phyloP scores from a whole-genome alignment of 768 basidiomycete species.

The Cyclocybe cylindracea region DNA sequence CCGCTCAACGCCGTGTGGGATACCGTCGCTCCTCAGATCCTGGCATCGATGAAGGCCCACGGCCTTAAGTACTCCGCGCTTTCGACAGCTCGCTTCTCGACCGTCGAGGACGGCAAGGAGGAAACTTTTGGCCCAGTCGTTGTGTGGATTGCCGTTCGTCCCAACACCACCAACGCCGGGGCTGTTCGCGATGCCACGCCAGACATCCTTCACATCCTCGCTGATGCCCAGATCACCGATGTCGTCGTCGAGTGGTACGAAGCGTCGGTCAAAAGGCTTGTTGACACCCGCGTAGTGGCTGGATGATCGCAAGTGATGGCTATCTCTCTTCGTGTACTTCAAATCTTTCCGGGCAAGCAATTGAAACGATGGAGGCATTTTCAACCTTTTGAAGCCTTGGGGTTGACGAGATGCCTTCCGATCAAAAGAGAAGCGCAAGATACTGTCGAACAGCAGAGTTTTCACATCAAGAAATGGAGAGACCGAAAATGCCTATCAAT shows the following conservation, averaged over 20 bases:
- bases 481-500: too few species aligned
- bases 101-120: slow-evolving; percentile 11
- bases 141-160: slow-evolving; percentile 37
- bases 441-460: too few species aligned
- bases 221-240: slow-evolving; percentile 24
- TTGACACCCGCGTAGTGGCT: not conserved
- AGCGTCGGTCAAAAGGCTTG: slow-evolving; percentile 26
- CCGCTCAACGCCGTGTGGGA: slow-evolving; percentile 36
- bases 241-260: slow-evolving; percentile 41
- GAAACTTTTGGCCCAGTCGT: slow-evolving; percentile 36
- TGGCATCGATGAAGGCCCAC: slow-evolving; percentile 21
- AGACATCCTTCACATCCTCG: slow-evolving; percentile 37
- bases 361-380: too few species aligned
- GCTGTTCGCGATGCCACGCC: slow-evolving; percentile 31
- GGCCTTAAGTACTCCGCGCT: slow-evolving; percentile 27
- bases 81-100: slow-evolving; percentile 21
- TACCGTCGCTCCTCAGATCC: slow-evolving; percentile 31
- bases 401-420: too few species aligned
- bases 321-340: too few species aligned
- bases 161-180: slow-evolving; percentile 30
- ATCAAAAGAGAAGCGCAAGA: too few species aligned
- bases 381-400: too few species aligned
- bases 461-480: too few species aligned
- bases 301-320: too few species aligned
- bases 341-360: too few species aligned